Conservation (phyloP, 495 filamentous ascomycete genomes). For the Xylaria grammica region DNA sequence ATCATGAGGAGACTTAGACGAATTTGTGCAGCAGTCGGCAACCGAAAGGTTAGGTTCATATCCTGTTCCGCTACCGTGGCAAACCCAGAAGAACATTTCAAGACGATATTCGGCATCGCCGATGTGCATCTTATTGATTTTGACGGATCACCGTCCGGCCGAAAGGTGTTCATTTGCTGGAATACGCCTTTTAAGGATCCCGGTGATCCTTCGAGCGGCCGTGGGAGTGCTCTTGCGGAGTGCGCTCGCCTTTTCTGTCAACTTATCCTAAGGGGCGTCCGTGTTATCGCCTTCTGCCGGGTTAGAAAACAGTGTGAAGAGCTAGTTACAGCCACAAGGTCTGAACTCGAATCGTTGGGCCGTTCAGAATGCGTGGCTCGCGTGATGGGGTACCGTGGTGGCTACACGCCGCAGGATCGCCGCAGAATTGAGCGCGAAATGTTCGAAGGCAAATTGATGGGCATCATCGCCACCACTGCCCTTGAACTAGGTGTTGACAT, state of each 20-base stretch:
- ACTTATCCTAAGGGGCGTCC: conserved; percentile 83
- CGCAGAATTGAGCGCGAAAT: conserved; percentile 91
- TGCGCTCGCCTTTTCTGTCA: conserved; percentile 89
- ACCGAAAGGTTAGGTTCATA: conserved; percentile 86
- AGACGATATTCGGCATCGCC: conserved; percentile 84
- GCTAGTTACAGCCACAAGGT: conserved; percentile 78
- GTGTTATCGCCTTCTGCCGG: conserved; percentile 93
- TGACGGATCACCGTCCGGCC: conserved; percentile 90
- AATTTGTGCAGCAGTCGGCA: conserved; percentile 91
- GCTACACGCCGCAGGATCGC: conserved; percentile 94
- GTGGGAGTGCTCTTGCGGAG: conserved; percentile 82
- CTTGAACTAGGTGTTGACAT: conserved; percentile 96
- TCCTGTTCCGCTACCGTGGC: conserved; percentile 97
- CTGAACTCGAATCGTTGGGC: conserved; percentile 73
- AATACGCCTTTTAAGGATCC: conserved; percentile 96
- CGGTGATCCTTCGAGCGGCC: conserved; percentile 80
- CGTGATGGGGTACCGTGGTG: conserved; percentile 95
- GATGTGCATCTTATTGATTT: conserved; percentile 82
- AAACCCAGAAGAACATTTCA: conserved; percentile 92
- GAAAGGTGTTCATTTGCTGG: conserved; percentile 98
- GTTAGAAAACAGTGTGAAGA: conserved; percentile 88
- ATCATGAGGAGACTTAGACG: conserved; percentile 91
- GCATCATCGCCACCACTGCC: conserved; percentile 92
- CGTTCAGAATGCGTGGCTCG: conserved; percentile 73
- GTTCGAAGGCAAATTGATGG: conserved; percentile 93